phyloP scores from a whole-genome alignment of 257 asterid genomes.

The Solanum sejunctum region DNA sequence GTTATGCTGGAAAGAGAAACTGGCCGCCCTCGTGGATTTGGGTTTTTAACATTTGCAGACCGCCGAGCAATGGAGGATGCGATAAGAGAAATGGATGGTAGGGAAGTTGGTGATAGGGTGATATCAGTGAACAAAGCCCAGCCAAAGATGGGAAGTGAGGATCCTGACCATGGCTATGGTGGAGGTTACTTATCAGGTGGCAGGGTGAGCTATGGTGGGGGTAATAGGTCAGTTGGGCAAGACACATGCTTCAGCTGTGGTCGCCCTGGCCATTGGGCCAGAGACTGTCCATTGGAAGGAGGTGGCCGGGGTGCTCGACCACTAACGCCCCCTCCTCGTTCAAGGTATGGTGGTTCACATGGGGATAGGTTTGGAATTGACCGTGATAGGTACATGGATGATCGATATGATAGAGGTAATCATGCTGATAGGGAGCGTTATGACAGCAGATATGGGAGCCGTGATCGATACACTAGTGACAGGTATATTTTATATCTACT shows the following conservation, averaged over 20 bases:
- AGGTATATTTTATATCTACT: constrained; percentile 26
- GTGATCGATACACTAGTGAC: constrained; percentile 55
- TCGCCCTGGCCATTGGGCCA: constrained; percentile 97
- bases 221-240: constrained; percentile 65
- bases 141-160: constrained; percentile 77
- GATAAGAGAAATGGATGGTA: constrained; percentile 86
- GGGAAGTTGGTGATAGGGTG: constrained; percentile 74
- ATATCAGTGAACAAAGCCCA: constrained; percentile 96
- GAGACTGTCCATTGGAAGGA: constrained; percentile 87
- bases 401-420: constrained; percentile 63
- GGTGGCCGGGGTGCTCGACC: constrained; percentile 71
- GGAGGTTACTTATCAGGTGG: constrained; percentile 58
- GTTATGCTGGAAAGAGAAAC: constrained; percentile 93
- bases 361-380: constrained; percentile 73
- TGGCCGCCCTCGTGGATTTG: constrained; percentile 99
- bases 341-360: constrained; percentile 62
- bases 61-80: constrained; percentile 93
- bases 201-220: constrained; percentile 59
- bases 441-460: constrained; percentile 59
- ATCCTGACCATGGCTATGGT: constrained; percentile 48
- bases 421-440: constrained; percentile 42
- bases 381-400: constrained; percentile 48
- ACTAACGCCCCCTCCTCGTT: constrained; percentile 59
- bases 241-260: constrained; percentile 97
- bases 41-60: constrained; percentile 87